Evolutionary conservation across 1,284 basidiomycete genomes (phyloP).

Genomic region (Fomitopsis pinicola): DNA sequence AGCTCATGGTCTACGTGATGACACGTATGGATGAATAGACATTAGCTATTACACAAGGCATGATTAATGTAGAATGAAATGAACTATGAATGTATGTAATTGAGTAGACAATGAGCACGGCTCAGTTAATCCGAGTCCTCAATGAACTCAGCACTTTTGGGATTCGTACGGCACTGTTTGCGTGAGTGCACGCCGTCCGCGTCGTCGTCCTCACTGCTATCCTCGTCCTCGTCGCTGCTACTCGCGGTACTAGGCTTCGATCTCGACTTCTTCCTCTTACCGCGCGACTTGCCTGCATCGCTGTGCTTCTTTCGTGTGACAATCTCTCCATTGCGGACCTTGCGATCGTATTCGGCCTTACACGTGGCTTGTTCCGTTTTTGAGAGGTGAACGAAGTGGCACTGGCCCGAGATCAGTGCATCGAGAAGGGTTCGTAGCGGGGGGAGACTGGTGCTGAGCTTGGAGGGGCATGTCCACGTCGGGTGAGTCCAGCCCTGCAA

Average conservation of each 20-base stretch:
- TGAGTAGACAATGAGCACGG: too few species aligned
- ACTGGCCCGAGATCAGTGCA: background rate
- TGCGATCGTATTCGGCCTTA: background rate
- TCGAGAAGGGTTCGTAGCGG: conserved; percentile 1
- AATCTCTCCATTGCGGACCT: background rate
- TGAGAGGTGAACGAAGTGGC: conserved; percentile 1
- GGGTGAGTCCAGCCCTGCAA: conserved; percentile 2
- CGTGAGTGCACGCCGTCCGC: too few species aligned
- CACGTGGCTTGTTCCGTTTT: background rate
- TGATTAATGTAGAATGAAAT: too few species aligned
- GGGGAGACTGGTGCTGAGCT: background rate
- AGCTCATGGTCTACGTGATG: too few species aligned
- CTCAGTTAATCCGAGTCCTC: background rate
- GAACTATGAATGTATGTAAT: too few species aligned
- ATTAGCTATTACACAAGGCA: too few species aligned
- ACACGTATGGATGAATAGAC: too few species aligned
- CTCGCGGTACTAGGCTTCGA: too few species aligned
- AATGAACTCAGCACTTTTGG: background rate
- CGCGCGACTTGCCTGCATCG: conserved; percentile 2
- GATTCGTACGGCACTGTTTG: too few species aligned
- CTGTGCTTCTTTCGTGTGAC: background rate
- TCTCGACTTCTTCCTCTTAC: too few species aligned
- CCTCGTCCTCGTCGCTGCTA: too few species aligned
- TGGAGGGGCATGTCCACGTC: background rate
- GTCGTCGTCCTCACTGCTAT: too few species aligned